Base-by-base conservation (phyloP, 2,329 filamentous ascomycete genomes). In the Juglanconis oblonga region DNA sequence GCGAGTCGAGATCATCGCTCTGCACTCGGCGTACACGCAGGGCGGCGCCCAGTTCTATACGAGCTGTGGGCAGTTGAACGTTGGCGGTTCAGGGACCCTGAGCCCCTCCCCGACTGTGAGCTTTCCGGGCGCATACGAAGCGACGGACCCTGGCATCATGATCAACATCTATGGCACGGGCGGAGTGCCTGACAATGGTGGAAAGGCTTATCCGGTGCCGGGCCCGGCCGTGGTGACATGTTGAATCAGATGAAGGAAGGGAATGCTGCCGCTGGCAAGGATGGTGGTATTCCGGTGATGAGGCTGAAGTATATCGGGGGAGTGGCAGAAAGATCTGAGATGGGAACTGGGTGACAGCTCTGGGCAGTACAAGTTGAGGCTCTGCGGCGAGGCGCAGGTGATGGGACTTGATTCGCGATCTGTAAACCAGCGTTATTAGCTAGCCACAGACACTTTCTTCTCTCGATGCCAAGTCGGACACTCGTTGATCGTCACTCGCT, bases 1-100 rank as follows among this genome's bases (percentile, higher is more conserved):
- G 68, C 77, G 82, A 48, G 78, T 81, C 33, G 82, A 85, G 72
- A 74, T 80, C 36, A 74, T 84, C 47, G 81, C 81, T 6, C 73
- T 84, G 49, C 81, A 85, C 70, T 77, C 77, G 17, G 81, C 81
- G 14, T 69, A 70, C 59, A 67, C 62, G 11, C 60, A 62, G 13
- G 76, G 71, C 55, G 70, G 67, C 14, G 76, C 75, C 1, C 76
- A 79, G 68, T 78, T 78, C 69, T 78, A 78, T 73, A 72, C 73
- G 66, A 74, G 71, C 49, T 78, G 76, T 64, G 74, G 74, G n/a
- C 76, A 78, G 67, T 68, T 77, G 63, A 72, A 70, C 53, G 68
- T 77, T 35, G 71, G 72, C 24, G 76, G 77, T 33, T 70, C 69
- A 31, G 77, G 77, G 47, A 66, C 70, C 14, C 73, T 72, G 11